These are phyloP conservation scores for Solanum tarijense DNA, from an alignment of 257 asterid genomes.

Conservation along the genomic window DNA sequence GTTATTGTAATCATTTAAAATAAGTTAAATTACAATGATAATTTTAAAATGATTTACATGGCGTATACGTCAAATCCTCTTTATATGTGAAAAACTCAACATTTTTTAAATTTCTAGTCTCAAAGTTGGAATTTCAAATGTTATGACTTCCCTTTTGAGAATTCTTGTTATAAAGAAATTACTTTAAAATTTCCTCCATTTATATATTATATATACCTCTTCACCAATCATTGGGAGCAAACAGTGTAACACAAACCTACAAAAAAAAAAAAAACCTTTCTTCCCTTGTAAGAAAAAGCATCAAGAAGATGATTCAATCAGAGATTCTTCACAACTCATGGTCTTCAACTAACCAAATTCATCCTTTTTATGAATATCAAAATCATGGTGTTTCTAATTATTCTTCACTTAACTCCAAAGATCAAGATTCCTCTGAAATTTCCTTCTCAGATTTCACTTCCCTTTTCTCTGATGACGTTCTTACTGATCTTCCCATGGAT, in stretches of 20 bases:
- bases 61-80: neutral
- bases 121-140: neutral
- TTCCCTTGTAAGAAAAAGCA: neutral
- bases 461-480: conserved; percentile 23
- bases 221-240: neutral
- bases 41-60: neutral
- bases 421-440: conserved; percentile 21
- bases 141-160: neutral
- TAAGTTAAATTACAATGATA: neutral
- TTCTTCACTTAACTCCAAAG: conserved; percentile 24
- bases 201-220: neutral
- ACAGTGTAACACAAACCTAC: neutral
- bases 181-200: neutral
- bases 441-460: conserved; percentile 29
- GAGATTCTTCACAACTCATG: conserved; percentile 31
- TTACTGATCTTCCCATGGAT: conserved; percentile 18
- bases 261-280: neutral
- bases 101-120: neutral
- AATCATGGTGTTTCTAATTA: conserved; percentile 11
- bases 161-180: neutral
- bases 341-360: conserved; percentile 23
- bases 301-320: conserved; percentile 35
- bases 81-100: neutral
- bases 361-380: conserved; percentile 1
- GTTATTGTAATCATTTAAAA: neutral